phyloP scores from a whole-genome alignment of 768 basidiomycete genomes.

The Pulveroboletus sp. region DNA sequence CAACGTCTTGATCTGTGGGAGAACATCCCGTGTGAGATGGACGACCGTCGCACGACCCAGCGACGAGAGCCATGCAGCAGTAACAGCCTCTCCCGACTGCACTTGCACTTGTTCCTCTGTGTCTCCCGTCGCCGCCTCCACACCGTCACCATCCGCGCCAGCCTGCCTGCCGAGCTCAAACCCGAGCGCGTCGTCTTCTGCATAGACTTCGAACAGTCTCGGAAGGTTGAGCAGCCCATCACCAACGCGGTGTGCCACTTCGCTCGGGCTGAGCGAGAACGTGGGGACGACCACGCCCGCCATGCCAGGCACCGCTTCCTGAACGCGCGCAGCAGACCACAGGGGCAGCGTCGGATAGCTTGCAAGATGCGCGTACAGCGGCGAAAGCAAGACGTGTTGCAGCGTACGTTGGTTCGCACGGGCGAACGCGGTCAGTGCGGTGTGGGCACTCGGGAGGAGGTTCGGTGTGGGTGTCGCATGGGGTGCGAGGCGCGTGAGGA shows the following conservation, averaged over 20 bases:
- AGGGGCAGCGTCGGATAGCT: slow-evolving; percentile 64
- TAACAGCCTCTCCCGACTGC: slow-evolving; percentile 70
- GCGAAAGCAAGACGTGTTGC: slow-evolving; percentile 81
- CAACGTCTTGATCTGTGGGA: slow-evolving; percentile 70
- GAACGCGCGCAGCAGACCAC: slow-evolving; percentile 53
- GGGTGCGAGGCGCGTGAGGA: slow-evolving; percentile 32
- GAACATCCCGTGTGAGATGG: slow-evolving; percentile 64
- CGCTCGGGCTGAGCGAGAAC: slow-evolving; percentile 91
- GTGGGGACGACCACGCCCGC: slow-evolving; percentile 66
- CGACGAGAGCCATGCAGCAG: slow-evolving; percentile 89
- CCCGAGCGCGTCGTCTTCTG: slow-evolving; percentile 84
- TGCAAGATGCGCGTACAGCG: slow-evolving; percentile 69
- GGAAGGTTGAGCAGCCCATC: slow-evolving; percentile 96
- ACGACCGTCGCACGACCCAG: slow-evolving; percentile 79
- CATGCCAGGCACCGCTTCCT: slow-evolving; percentile 26
- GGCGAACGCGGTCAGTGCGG: slow-evolving; percentile 62
- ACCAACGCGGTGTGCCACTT: slow-evolving; percentile 82
- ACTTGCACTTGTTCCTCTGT: slow-evolving; percentile 12
- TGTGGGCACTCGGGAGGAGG: slow-evolving; percentile 53
- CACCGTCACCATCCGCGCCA: slow-evolving; percentile 50
- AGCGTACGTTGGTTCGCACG: slow-evolving; percentile 72
- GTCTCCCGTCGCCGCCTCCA: neutral
- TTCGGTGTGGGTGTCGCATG: slow-evolving; percentile 20
- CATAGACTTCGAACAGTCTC: slow-evolving; percentile 90
- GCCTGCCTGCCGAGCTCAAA: slow-evolving; percentile 87